A percentile compares a stretch with the other conserved stretches of the same genome.
Conservation (phyloP, 2,329 filamentous ascomycete genomes). For the Lecanosticta acicola region DNA sequence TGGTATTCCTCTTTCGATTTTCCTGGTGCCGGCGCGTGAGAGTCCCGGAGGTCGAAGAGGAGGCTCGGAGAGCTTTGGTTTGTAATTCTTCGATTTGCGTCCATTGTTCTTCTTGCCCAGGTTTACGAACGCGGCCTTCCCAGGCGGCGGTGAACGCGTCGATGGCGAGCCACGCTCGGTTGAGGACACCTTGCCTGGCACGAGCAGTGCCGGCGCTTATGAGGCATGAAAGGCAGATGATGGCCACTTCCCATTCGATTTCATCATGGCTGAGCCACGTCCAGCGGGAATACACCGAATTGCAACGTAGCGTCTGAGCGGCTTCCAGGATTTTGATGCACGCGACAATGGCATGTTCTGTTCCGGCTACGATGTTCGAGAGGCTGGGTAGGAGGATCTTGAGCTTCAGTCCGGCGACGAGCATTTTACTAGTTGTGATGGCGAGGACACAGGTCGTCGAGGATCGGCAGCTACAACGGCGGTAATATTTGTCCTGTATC, state of each 20-base stretch:
- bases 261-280: constrained; percentile 12
- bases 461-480: constrained; percentile 12
- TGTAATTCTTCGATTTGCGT: neutral
- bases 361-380: constrained; percentile 5
- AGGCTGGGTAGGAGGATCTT: constrained; percentile 3
- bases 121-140: constrained; percentile 3
- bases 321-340: constrained; percentile 13
- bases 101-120: constrained; percentile 1
- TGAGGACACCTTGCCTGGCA: neutral
- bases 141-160: constrained; percentile 4
- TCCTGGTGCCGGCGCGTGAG: neutral
- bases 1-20: neutral
- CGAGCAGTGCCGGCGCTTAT: neutral
- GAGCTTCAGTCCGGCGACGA: constrained; percentile 15
- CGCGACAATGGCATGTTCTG: constrained; percentile 8
- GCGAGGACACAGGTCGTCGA: constrained; percentile 11
- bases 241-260: neutral
- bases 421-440: constrained; percentile 15
- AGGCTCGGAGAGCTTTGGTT: neutral
- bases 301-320: constrained; percentile 8
- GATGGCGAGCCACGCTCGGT: neutral
- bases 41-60: neutral
- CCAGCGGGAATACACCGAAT: constrained; percentile 12
- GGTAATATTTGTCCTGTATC: constrained; percentile 19
- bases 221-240: constrained; percentile 4